Conservation (phyloP, 208 protist genomes). For the Acanthamoeba castellanii region DNA sequence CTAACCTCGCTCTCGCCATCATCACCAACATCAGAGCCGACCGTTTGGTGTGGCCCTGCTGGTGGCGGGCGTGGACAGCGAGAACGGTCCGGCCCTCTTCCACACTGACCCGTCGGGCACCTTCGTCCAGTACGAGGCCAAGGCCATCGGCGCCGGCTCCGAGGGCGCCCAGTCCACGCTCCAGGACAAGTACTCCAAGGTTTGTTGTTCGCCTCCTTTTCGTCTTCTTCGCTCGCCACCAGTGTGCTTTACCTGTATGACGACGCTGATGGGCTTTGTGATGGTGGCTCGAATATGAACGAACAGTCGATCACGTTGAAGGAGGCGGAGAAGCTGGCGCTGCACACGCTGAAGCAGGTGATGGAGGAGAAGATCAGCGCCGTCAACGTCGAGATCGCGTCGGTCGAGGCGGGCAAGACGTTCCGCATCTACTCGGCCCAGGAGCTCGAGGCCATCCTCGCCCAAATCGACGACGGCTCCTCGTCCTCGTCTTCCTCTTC, state of each 20-base stretch:
- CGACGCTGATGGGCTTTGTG: background rate
- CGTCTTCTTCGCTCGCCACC: background rate
- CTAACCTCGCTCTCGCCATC: background rate
- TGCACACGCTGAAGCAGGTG: constrained; percentile 98
- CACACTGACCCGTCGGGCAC: constrained; percentile 98
- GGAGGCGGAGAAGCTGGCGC: constrained; percentile 96
- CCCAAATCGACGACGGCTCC: background rate
- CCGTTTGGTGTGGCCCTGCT: constrained; percentile 99
- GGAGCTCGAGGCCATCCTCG: constrained; percentile 94
- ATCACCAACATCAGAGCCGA: constrained; percentile 88
- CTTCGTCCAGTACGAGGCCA: constrained; percentile 97
- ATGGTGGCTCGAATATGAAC: background rate
- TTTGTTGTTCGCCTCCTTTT: background rate
- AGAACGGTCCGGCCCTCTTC: constrained; percentile 96
- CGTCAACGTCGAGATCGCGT: constrained; percentile 98
- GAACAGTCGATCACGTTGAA: constrained; percentile 94
- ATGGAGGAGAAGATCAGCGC: constrained; percentile 99
- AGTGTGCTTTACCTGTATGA: no score
- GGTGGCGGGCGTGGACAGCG: constrained; percentile 97
- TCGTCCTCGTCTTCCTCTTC: background rate
- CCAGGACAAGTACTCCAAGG: constrained; percentile 97
- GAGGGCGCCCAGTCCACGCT: constrained; percentile 98
- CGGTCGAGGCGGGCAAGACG: constrained; percentile 90
- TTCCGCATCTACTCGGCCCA: constrained; percentile 94
- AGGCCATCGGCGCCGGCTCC: constrained; percentile 98